phyloP scores from a whole-genome alignment of 2,329 filamentous ascomycete genomes.

The Aplosporella prunicola region DNA sequence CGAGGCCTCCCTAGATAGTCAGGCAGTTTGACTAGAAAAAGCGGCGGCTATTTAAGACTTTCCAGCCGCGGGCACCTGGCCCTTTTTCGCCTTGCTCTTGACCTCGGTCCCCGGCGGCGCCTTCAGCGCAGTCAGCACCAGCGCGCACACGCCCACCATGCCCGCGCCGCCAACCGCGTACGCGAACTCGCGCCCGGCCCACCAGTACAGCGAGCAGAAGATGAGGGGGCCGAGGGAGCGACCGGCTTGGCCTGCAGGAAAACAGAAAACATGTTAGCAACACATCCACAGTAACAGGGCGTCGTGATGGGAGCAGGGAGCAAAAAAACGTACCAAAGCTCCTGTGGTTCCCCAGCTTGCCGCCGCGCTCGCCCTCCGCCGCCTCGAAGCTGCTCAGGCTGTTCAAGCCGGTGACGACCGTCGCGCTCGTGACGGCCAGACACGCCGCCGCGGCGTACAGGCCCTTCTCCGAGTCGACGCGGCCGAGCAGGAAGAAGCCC shows the following conservation, averaged over 20 bases:
- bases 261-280: neutral
- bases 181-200: slow-evolving; percentile 80
- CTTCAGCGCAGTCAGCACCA: slow-evolving; percentile 65
- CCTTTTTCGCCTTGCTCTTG: slow-evolving; percentile 6
- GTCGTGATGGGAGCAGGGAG: slow-evolving; percentile 18
- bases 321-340: slow-evolving; percentile 40
- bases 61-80: neutral
- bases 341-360: slow-evolving; percentile 75
- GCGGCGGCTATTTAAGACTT: too few relatives aligned
- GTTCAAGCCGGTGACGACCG: slow-evolving; percentile 89
- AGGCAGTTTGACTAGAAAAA: too few relatives aligned
- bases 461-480: slow-evolving; percentile 55
- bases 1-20: too few relatives aligned
- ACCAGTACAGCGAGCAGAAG: slow-evolving; percentile 97
- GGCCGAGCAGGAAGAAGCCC: slow-evolving; percentile 71
- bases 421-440: slow-evolving; percentile 82
- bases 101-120: slow-evolving; percentile 43
- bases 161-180: slow-evolving; percentile 73
- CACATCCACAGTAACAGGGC: slow-evolving; percentile 28
- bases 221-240: slow-evolving; percentile 77
- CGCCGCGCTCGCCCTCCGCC: slow-evolving; percentile 66
- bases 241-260: slow-evolving; percentile 65
- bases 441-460: slow-evolving; percentile 77
- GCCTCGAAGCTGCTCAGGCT: slow-evolving; percentile 88
- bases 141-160: slow-evolving; percentile 62